Percentiles rank a stretch among this genome's conserved stretches.
Evolutionary conservation across 495 filamentous ascomycete genomes (phyloP).

Genomic region (Neurospora sublineolata): DNA sequence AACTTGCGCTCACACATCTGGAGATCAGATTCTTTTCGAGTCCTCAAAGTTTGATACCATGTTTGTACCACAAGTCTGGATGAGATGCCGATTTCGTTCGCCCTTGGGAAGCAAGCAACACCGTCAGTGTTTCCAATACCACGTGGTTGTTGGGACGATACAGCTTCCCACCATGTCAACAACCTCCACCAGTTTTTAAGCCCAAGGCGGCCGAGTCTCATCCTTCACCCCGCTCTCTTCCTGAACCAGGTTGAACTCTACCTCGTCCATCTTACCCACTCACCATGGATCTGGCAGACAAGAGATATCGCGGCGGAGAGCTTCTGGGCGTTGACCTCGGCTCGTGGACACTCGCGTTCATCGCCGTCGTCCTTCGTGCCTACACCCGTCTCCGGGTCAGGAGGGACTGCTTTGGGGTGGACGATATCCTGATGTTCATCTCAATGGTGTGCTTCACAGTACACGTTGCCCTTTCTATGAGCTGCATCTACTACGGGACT

Average conservation of each 20-base stretch:
- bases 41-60: background rate
- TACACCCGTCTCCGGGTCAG: conserved; percentile 8
- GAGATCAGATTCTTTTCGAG: too few species aligned
- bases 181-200: background rate
- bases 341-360: background rate
- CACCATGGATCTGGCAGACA: background rate
- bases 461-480: conserved; percentile 6
- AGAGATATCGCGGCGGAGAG: background rate
- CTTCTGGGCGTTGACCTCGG: conserved; percentile 4
- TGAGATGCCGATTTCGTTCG: background rate
- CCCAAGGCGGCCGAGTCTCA: background rate
- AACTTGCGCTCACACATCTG: background rate
- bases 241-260: background rate
- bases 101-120: background rate
- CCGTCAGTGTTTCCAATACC: background rate
- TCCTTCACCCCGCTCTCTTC: background rate
- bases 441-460: conserved; percentile 4
- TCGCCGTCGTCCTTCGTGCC: conserved; percentile 5
- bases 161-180: background rate
- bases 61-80: background rate
- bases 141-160: background rate
- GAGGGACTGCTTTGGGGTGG: conserved; percentile 6
- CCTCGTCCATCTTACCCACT: background rate
- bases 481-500: conserved; percentile 5
- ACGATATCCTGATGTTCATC: conserved; percentile 9